These are phyloP conservation scores for Thalia dealbata DNA, from an alignment of 176 grass and related monocot species.

Conservation along the genomic window DNA sequence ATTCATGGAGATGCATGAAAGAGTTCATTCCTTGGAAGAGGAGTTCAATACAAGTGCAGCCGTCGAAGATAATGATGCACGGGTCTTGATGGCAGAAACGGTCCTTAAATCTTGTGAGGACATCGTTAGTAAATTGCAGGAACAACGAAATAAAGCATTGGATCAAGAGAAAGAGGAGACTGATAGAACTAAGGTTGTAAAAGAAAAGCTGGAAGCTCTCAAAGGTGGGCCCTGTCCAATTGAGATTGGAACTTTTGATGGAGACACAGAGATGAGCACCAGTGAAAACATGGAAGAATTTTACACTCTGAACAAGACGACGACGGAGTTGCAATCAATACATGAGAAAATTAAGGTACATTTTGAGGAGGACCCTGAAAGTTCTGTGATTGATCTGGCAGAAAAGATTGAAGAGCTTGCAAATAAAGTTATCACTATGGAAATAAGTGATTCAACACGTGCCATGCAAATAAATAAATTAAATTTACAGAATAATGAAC, in stretches of 20 bases:
- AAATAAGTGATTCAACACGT: conserved; percentile 76
- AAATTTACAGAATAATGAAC: conserved; percentile 36
- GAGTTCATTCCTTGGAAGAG: conserved; percentile 42
- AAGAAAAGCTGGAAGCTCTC: conserved; percentile 39
- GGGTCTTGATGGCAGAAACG: conserved; percentile 51
- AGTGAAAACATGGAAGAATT: conserved; percentile 18
- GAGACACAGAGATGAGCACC: not conserved
- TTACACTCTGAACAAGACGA: conserved; percentile 33
- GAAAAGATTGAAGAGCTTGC: conserved; percentile 86
- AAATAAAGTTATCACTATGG: conserved; percentile 63
- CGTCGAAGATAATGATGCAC: conserved; percentile 58
- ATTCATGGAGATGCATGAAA: conserved; percentile 49
- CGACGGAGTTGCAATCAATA: conserved; percentile 30
- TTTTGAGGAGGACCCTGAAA: conserved; percentile 47
- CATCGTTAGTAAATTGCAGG: conserved; percentile 47
- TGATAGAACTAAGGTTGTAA: conserved; percentile 26
- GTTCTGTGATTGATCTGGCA: conserved; percentile 52
- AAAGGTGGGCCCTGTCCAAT: conserved; percentile 31
- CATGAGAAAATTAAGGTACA: conserved; percentile 61
- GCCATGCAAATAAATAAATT: conserved; percentile 64
- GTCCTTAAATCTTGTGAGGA: conserved; percentile 61
- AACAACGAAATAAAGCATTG: conserved; percentile 30
- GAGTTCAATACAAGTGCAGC: conserved; percentile 42
- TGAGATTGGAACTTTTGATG: conserved; percentile 3
- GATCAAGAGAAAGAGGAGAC: conserved; percentile 30